phyloP scores from a whole-genome alignment of 73 alveolate species.

The Blepharisma japonicum region DNA sequence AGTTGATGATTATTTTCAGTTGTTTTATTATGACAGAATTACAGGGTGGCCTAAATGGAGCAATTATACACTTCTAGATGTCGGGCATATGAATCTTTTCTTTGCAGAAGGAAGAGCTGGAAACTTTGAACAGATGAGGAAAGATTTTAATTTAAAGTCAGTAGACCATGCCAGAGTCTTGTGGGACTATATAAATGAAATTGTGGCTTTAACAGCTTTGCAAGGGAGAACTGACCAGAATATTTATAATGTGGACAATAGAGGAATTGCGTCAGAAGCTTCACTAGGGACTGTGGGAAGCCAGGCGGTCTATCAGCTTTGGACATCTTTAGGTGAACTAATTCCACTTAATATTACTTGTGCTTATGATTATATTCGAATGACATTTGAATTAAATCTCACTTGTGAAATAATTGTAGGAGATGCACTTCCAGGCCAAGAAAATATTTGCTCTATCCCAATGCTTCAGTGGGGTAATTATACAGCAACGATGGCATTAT shows the following conservation, averaged over 20 bases:
- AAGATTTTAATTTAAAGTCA: background rate
- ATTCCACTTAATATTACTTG: constrained; percentile 1
- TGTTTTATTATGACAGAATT: constrained; percentile 19
- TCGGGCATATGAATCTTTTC: constrained; percentile 3
- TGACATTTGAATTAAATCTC: background rate
- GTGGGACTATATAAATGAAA: constrained; percentile 30
- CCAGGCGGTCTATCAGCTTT: background rate
- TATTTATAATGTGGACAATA: constrained; percentile 6
- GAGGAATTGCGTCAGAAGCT: constrained; percentile 30
- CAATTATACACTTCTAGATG: constrained; percentile 21
- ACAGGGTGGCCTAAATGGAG: constrained; percentile 2
- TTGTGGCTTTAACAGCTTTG: constrained; percentile 24
- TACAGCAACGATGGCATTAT: constrained; percentile 3
- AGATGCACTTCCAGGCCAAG: constrained; percentile 1
- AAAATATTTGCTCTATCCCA: background rate
- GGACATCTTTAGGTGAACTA: background rate
- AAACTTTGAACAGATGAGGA: background rate
- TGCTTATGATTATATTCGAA: background rate
- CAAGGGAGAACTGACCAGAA: constrained; percentile 11
- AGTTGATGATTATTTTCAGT: background rate
- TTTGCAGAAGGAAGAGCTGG: background rate
- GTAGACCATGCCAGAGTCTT: constrained; percentile 15
- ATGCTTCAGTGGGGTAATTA: constrained; percentile 1
- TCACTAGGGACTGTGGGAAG: constrained; percentile 12
- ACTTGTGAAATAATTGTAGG: constrained; percentile 5